Evolutionary conservation across 768 basidiomycete genomes (phyloP), one percentile per base, ranked within the genome.

Genomic region (Naganishia antarctica): DNA sequence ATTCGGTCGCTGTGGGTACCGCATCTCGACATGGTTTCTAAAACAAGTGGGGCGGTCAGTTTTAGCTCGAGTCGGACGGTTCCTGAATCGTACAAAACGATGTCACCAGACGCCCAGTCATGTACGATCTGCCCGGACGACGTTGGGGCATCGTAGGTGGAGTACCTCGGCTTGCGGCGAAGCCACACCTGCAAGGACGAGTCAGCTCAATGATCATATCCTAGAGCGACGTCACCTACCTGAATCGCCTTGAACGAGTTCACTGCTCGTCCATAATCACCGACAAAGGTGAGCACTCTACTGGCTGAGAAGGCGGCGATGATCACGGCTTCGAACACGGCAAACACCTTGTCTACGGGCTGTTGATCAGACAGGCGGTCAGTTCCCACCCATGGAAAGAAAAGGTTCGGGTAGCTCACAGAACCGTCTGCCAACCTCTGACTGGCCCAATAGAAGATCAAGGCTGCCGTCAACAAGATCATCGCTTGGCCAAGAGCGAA

Each of bases 371-470:
- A 46, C 46, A 68, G 60, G 32, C 15, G 18, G 34, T 32, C 6
- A 40, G 43, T 41, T 5, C 23, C 25, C 11, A 23, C 4, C 37
- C 15, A 7, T 37, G n/a, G 11, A 12, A 28, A 44, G 46, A 26
- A 21, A 25, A 15, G n/a, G 15, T 25, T 26, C 26, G 7, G 4
- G 7, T 8, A 47, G 63, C 71, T 68, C 47, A 70, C 71, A 51
- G 69, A 64, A 11, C 45, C 15, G 26, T 60, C 34, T 1, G 66
- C 64, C 13, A 70, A 32, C 45, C 66, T 64, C 41, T 47, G 57
- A 13, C 69, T 68, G 15, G 71, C 73, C 69, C 70, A 74, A 25
- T 53, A 74, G 60, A 71, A 71, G 32, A 72, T 67, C 51, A 74
- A 49, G 6, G 65, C 71, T 1, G 61, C 65, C 49, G 72, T 68